Evolutionary conservation across 2,329 filamentous ascomycete genomes (phyloP).

Genomic region (Lasiodiplodia hormozganensis): DNA sequence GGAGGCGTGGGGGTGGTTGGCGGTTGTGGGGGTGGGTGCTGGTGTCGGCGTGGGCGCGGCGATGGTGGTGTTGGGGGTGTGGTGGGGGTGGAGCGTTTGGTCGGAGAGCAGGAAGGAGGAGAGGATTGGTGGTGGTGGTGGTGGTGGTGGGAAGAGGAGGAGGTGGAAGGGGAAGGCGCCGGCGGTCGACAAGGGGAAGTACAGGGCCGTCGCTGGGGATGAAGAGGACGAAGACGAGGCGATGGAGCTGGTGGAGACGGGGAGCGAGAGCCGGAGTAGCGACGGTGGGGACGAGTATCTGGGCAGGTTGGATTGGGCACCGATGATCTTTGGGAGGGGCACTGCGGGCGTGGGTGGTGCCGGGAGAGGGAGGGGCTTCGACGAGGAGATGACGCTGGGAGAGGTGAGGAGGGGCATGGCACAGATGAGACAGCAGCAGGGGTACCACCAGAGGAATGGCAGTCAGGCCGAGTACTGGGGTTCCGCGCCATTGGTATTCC

Average conservation of each 20-base stretch:
- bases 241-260: constrained; percentile 2
- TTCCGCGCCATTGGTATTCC: constrained; percentile 5
- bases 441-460: not conserved
- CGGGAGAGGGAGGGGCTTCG: not conserved
- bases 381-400: constrained; percentile 15
- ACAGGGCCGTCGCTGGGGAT: not conserved
- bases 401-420: constrained; percentile 6
- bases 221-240: constrained; percentile 13
- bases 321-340: not conserved
- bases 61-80: not conserved
- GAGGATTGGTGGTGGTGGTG: not conserved
- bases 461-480: constrained; percentile 1
- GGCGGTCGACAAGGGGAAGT: constrained; percentile 11
- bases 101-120: not conserved
- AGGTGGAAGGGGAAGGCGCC: not conserved
- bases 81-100: constrained; percentile 8
- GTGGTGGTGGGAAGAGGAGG: not conserved
- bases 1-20: not conserved
- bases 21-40: not conserved
- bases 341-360: not conserved
- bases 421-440: not conserved
- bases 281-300: constrained; percentile 13
- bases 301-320: constrained; percentile 11
- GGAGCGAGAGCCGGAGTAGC: not conserved
- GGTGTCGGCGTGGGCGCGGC: not conserved